These are phyloP conservation scores for Friedmanniomyces simplex DNA, from an alignment of 495 filamentous ascomycete genomes.

Conservation along the genomic window DNA sequence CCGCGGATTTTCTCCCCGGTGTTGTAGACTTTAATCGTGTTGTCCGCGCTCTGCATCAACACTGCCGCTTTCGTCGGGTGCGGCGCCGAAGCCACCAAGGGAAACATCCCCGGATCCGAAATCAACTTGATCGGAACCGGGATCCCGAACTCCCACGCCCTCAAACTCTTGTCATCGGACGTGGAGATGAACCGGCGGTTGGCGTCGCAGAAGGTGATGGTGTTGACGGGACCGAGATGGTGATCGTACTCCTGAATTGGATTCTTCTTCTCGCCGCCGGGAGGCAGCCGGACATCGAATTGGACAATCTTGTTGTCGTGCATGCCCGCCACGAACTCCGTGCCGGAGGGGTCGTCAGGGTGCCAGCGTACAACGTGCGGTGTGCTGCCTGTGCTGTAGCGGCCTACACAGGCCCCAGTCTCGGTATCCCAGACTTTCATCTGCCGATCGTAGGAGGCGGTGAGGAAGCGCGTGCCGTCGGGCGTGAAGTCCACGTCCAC, in stretches of 20 bases:
- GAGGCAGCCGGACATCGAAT: slow-evolving; percentile 63
- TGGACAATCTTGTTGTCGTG: slow-evolving; percentile 98
- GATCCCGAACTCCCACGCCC: slow-evolving; percentile 97
- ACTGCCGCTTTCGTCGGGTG: slow-evolving; percentile 90
- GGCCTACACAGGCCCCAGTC: slow-evolving; percentile 73
- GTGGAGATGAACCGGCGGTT: slow-evolving; percentile 95
- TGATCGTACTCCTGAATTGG: slow-evolving; percentile 97
- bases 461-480: slow-evolving; percentile 75
- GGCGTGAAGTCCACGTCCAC: slow-evolving; percentile 83
- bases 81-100: slow-evolving; percentile 65
- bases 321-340: slow-evolving; percentile 93
- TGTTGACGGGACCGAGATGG: slow-evolving; percentile 94
- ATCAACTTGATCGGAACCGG: slow-evolving; percentile 84
- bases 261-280: slow-evolving; percentile 7
- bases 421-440: slow-evolving; percentile 99
- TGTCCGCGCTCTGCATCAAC: slow-evolving; percentile 83
- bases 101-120: slow-evolving; percentile 94
- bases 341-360: slow-evolving; percentile 58
- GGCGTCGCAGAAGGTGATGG: slow-evolving; percentile 90
- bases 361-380: slow-evolving; percentile 94
- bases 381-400: slow-evolving; percentile 85
- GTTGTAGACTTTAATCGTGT: slow-evolving; percentile 93
- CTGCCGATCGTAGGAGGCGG: slow-evolving; percentile 83
- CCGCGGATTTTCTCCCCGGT: slow-evolving; percentile 89
- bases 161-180: slow-evolving; percentile 87